Evolutionary conservation across 257 asterid genomes (phyloP).

Genomic region (Jacaranda copaia): DNA sequence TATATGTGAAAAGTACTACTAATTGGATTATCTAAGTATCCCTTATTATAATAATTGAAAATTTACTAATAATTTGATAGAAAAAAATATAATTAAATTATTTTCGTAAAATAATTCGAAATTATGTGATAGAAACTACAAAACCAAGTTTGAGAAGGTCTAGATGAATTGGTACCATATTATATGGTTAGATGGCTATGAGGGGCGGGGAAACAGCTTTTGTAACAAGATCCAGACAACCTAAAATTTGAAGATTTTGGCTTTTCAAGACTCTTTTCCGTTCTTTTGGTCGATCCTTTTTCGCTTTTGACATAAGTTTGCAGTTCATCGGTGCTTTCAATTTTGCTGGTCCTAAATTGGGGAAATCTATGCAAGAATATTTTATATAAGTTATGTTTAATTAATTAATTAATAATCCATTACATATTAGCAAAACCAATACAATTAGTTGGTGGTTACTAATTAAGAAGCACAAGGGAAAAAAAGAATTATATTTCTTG

Average conservation of each 20-base stretch:
- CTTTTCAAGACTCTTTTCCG: conserved; percentile 43
- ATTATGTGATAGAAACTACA: neutral
- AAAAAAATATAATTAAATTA: no score
- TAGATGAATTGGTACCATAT: neutral
- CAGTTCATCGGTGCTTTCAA: conserved; percentile 41
- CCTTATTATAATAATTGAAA: no score
- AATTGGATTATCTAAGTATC: no score
- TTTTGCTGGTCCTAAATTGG: neutral
- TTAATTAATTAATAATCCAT: neutral
- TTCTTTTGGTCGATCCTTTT: conserved; percentile 39
- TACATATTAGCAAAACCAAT: neutral
- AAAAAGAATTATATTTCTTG: no score
- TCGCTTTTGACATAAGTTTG: conserved; percentile 30
- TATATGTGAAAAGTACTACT: no score
- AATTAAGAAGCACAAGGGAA: no score
- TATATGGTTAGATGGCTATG: neutral
- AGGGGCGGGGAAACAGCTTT: conserved; percentile 28
- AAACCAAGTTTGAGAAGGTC: neutral
- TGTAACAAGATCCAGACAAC: conserved; percentile 43
- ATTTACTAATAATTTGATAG: no score
- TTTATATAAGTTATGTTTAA: neutral
- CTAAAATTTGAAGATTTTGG: conserved; percentile 47
- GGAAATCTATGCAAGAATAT: conserved; percentile 26
- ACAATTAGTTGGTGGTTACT: no score
- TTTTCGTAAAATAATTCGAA: neutral